Percentiles rank a stretch among this genome's conserved stretches.
Evolutionary conservation across 1,139 yeast species (phyloP).

Genomic region (Sugiyamaella paludigena): DNA sequence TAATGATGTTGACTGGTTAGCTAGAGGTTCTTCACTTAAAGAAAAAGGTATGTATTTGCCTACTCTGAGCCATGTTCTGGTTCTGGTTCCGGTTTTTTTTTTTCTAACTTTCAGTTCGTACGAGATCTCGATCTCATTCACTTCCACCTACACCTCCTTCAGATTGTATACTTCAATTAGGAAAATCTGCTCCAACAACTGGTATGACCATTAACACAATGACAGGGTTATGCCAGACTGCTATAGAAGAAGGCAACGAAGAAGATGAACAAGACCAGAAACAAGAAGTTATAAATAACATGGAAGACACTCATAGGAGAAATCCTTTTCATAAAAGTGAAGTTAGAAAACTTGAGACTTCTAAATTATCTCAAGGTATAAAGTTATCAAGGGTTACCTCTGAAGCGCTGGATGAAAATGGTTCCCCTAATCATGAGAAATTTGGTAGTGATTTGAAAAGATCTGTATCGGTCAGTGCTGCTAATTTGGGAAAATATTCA

Average conservation of each 20-base stretch:
- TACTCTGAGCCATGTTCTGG: too few relatives aligned
- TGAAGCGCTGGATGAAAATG: neutral
- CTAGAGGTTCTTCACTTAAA: slow-evolving; percentile 56
- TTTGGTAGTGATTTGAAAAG: slow-evolving; percentile 8
- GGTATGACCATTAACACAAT: slow-evolving; percentile 1
- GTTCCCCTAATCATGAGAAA: neutral
- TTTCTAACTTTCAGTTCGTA: slow-evolving; percentile 5
- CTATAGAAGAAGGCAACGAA: slow-evolving; percentile 7
- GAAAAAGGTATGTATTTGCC: slow-evolving; percentile 37
- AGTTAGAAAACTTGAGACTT: neutral
- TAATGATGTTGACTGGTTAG: slow-evolving; percentile 75
- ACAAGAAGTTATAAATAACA: too few relatives aligned
- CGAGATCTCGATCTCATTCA: slow-evolving; percentile 12
- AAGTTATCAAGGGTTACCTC: neutral
- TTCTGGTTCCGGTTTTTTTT: too few relatives aligned
- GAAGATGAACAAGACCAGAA: neutral
- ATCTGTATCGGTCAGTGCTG: slow-evolving; percentile 7
- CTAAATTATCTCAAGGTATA: slow-evolving; percentile 12
- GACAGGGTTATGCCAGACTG: neutral
- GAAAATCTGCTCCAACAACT: neutral
- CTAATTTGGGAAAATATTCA: neutral
- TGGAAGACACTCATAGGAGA: too few relatives aligned
- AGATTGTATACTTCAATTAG: slow-evolving; percentile 3
- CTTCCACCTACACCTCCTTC: slow-evolving; percentile 8
- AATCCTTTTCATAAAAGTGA: too few relatives aligned